Conservation (phyloP, 352 stramenopile species). For the Phytophthora pini region DNA sequence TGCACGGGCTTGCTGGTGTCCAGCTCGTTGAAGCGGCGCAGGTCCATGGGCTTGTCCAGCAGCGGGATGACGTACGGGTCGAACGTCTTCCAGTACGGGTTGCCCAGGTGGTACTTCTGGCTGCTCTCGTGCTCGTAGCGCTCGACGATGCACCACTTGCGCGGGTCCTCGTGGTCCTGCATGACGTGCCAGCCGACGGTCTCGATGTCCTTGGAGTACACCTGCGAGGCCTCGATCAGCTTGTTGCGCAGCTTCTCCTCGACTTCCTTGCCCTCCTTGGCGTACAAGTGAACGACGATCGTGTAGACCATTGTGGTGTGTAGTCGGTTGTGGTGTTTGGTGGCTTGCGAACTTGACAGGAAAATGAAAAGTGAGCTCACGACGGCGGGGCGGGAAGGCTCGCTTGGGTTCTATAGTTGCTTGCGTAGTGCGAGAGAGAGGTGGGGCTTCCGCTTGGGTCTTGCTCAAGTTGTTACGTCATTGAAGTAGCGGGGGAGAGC, state of each 20-base stretch:
- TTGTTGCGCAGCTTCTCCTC: constrained; percentile 48
- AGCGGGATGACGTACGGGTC: constrained; percentile 36
- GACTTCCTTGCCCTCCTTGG: constrained; percentile 46
- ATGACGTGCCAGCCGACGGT: constrained; percentile 39
- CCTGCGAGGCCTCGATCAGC: constrained; percentile 42
- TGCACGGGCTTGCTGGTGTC: constrained; percentile 37
- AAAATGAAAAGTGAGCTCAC: constrained; percentile 32
- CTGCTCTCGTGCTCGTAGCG: constrained; percentile 42
- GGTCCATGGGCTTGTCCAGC: constrained; percentile 36
- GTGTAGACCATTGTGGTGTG: constrained; percentile 39
- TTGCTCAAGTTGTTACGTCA: constrained; percentile 19
- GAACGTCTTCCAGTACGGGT: constrained; percentile 43
- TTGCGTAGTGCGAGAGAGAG: background rate
- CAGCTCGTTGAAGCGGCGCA: constrained; percentile 44
- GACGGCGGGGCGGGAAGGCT: constrained; percentile 1
- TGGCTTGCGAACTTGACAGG: constrained; percentile 25
- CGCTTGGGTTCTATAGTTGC: background rate
- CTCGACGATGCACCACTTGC: constrained; percentile 50
- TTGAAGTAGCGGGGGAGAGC: constrained; percentile 21
- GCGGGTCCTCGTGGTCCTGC: constrained; percentile 39
- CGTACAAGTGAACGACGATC: constrained; percentile 40
- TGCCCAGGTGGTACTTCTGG: constrained; percentile 39
- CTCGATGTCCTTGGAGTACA: constrained; percentile 44
- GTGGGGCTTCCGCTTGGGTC: constrained; percentile 23
- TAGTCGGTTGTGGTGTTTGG: background rate